phyloP scores from a whole-genome alignment of 176 grass and related monocot genomes.

The Metroxylon sagu region DNA sequence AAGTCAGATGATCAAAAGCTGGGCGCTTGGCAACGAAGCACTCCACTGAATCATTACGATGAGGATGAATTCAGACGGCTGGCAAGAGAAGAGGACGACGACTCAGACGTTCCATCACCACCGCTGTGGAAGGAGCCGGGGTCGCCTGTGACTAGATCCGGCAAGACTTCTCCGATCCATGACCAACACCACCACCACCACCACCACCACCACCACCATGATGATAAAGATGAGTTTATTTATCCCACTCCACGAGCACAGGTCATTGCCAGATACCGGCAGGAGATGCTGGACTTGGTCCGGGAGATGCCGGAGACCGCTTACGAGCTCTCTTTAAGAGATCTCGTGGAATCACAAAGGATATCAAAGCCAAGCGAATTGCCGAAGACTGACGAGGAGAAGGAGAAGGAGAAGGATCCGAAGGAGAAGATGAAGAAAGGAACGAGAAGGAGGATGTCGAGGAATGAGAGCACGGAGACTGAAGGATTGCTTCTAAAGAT shows the following conservation, averaged over 20 bases:
- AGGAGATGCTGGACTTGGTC: slow-evolving; percentile 77
- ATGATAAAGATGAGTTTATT: too few relatives aligned
- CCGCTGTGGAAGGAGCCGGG: slow-evolving; percentile 24
- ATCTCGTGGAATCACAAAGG: slow-evolving; percentile 54
- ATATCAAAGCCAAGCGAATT: too few relatives aligned
- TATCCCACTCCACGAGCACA: slow-evolving; percentile 8
- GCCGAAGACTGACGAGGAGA: neutral
- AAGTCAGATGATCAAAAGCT: neutral
- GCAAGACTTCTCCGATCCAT: slow-evolving; percentile 2
- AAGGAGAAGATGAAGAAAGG: slow-evolving; percentile 24
- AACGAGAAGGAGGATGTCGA: slow-evolving; percentile 31
- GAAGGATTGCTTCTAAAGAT: slow-evolving; percentile 54
- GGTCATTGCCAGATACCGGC: slow-evolving; percentile 56
- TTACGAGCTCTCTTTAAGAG: slow-evolving; percentile 79
- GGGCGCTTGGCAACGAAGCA: neutral
- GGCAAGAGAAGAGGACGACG: slow-evolving; percentile 19
- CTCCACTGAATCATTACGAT: neutral
- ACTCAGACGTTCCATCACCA: slow-evolving; percentile 33
- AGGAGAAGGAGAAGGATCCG: slow-evolving; percentile 14
- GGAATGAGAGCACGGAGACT: slow-evolving; percentile 49
- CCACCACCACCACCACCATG: too few relatives aligned
- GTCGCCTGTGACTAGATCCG: neutral
- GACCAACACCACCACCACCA: too few relatives aligned
- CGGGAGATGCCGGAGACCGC: slow-evolving; percentile 48
- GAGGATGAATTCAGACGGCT: slow-evolving; percentile 31